Evolutionary conservation across 177 flowering plant genomes (phyloP).

Genomic region (Vitis hybrid): DNA sequence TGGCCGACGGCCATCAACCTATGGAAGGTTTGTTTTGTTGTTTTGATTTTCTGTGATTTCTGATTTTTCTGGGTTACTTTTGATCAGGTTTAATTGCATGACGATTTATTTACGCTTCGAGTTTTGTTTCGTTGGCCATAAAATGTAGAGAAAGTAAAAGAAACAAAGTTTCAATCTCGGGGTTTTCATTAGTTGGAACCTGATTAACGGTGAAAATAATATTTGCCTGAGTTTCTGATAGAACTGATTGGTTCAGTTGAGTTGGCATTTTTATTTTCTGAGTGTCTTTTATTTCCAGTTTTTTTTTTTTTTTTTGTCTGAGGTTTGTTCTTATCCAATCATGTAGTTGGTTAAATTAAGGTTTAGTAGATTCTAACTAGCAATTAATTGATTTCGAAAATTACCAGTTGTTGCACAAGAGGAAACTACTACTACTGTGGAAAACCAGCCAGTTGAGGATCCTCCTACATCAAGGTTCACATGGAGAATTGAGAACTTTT

Average conservation of each 20-base stretch:
- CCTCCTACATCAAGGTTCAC: slow-evolving; percentile 39
- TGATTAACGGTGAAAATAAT: no score
- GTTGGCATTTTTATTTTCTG: no score
- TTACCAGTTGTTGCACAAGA: slow-evolving; percentile 25
- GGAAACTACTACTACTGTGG: slow-evolving; percentile 23
- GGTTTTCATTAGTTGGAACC: no score
- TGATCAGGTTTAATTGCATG: neutral
- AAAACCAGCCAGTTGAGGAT: slow-evolving; percentile 37
- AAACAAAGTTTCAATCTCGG: no score
- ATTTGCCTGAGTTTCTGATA: no score
- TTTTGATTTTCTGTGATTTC: neutral
- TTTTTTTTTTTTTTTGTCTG: no score
- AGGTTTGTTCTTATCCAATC: no score
- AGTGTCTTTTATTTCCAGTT: no score
- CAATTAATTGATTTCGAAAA: neutral
- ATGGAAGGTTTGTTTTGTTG: slow-evolving; percentile 43
- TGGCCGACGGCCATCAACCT: slow-evolving; percentile 36
- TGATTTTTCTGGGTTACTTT: neutral
- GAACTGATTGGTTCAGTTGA: no score
- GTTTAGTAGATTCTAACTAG: no score
- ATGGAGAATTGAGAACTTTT: slow-evolving; percentile 51
- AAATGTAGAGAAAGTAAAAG: no score
- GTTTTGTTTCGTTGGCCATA: neutral
- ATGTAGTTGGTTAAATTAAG: no score
- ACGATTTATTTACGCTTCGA: neutral